phyloP scores from a whole-genome alignment of 2,329 filamentous ascomycete genomes.

The Nigrospora sphaerica region DNA sequence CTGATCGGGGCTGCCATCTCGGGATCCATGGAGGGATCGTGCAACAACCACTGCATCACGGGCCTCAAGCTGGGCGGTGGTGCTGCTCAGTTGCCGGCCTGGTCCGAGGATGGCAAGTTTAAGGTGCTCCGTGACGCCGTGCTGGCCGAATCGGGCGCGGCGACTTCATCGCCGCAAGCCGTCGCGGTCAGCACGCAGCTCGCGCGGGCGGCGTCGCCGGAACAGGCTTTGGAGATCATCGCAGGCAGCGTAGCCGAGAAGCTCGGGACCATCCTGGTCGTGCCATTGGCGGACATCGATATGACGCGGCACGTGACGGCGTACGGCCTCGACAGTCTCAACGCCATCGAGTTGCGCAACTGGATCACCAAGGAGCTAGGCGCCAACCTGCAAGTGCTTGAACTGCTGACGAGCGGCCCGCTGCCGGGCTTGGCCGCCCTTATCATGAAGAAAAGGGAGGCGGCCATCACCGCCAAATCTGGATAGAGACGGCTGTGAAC shows the following conservation, averaged over 20 bases:
- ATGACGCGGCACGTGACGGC: conserved; percentile 10
- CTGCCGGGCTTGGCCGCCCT: conserved; percentile 1
- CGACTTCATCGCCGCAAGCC: conserved; percentile 33
- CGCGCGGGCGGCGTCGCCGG: conserved; percentile 7
- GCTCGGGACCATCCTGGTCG: conserved; percentile 15
- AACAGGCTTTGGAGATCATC: conserved; percentile 9
- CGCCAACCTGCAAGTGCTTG: conserved; percentile 45
- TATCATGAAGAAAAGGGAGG: conserved; percentile 2
- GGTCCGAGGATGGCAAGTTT: conserved; percentile 47
- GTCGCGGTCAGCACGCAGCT: conserved; percentile 26
- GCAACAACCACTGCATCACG: conserved; percentile 27
- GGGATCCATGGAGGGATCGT: conserved; percentile 31
- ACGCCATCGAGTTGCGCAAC: conserved; percentile 4
- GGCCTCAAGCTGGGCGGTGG: conserved; percentile 33
- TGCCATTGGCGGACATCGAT: conserved; percentile 11
- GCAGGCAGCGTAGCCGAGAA: conserved; percentile 19
- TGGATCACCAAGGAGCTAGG: conserved; percentile 31
- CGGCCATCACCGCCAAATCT: too few relatives aligned
- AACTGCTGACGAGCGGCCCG: conserved; percentile 43
- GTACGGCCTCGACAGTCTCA: background rate
- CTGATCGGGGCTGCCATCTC: conserved; percentile 15
- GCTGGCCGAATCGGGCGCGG: conserved; percentile 25
- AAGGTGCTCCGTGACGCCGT: conserved; percentile 33
- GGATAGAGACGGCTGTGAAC: too few relatives aligned
- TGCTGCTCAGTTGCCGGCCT: conserved; percentile 39